Conservation (phyloP, 805 yeast genomes). For the Kuraishia capsulata region DNA sequence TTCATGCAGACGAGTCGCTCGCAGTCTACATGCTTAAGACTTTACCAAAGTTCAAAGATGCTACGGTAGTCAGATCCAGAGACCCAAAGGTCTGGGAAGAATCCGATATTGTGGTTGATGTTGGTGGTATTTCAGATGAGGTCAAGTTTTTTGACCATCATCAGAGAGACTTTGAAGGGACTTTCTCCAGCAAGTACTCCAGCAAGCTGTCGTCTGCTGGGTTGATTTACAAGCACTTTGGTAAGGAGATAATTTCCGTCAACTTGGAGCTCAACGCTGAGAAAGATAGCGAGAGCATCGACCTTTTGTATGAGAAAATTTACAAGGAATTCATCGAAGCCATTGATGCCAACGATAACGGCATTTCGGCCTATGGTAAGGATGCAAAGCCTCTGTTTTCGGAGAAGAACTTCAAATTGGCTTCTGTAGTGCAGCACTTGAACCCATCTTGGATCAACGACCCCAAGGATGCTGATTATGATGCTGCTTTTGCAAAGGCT, state of each 20-base stretch:
- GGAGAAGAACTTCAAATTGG: conserved; percentile 66
- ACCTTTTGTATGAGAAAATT: conserved; percentile 62
- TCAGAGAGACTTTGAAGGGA: conserved; percentile 81
- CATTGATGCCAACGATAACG: conserved; percentile 94
- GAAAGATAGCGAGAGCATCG: conserved; percentile 33
- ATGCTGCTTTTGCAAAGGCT: conserved; percentile 59
- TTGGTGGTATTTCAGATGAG: conserved; percentile 84
- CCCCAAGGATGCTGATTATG: conserved; percentile 56
- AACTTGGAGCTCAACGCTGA: conserved; percentile 31
- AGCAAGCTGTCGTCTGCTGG: conserved; percentile 95
- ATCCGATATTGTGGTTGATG: conserved; percentile 92
- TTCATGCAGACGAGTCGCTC: conserved; percentile 95
- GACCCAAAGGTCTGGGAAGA: conserved; percentile 73
- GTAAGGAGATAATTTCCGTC: conserved; percentile 56
- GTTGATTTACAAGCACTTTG: conserved; percentile 79
- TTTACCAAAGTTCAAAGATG: conserved; percentile 58
- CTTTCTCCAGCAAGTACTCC: conserved; percentile 50
- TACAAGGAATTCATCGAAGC: conserved; percentile 85
- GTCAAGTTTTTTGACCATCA: conserved; percentile 89
- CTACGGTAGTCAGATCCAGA: conserved; percentile 76
- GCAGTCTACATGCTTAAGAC: conserved; percentile 81
- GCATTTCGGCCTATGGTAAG: conserved; percentile 61
- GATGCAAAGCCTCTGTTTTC: conserved; percentile 55
- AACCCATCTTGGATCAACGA: conserved; percentile 83
- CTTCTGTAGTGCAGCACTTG: conserved; percentile 66